Base-by-base conservation (phyloP, 768 basidiomycete species). In the Russula foetens region DNA sequence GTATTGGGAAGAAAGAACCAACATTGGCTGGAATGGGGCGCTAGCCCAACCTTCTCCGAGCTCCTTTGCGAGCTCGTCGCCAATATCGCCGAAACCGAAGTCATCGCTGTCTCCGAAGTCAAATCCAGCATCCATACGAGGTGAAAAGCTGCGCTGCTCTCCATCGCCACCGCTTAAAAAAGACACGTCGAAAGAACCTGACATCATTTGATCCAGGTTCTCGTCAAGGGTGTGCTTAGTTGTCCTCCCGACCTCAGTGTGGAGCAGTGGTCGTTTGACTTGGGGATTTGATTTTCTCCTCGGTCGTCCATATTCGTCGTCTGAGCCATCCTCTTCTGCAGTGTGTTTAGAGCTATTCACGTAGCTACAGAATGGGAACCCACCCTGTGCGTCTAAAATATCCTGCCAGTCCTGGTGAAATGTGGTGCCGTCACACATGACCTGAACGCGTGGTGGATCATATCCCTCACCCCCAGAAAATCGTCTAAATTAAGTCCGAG, bases 21-120 rank as follows among this genome's bases (percentile, higher is more conserved):
- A 58, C 61, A 38, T 50, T 14, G 39, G 28, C 73, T 72, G 47
- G 73, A 75, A 23, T 59, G 68, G 21, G 12, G 50, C 48, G 15
- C 58, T 56, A 19, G 78, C 82, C 88, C 89, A 90, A 24, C 77
- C 83, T 66, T 84, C 83, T 31, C 88, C 90, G 3, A 92, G 76
- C 66, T 92, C 89, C 62, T 77, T 78, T 8, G 85, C 87, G 28
- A 92, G 74, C 66, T 91, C 90, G 48, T 89, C 88, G 4, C 84
- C 87, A 19, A 91, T 71, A 23, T 79, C 84, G 7, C 73, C 79
- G 19, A 85, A 68, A 61, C 82, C 86, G 24, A 84, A 67, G 23
- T 76, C 84, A 56, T 83, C 86, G 21, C 79, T 76, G 9, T 75
- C 71, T 2, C 57, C 68, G 48, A 71, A 71, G 21, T 69, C 75